These are phyloP conservation scores for Citrullus mucosospermus DNA, from an alignment of 306 rosid species.

Conservation along the genomic window DNA sequence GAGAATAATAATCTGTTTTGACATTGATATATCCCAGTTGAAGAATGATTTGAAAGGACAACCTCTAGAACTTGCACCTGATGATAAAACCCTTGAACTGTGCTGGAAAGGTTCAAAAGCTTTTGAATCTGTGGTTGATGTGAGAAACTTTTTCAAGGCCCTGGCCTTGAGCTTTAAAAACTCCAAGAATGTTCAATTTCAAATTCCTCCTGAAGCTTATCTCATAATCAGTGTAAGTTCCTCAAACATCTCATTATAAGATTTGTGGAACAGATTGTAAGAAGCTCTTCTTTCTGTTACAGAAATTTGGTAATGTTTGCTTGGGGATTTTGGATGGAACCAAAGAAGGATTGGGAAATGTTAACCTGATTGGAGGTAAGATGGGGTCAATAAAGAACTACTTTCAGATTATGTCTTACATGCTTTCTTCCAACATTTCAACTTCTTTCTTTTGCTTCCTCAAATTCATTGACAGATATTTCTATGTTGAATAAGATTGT, in stretches of 20 bases:
- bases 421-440: not conserved
- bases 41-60: constrained; percentile 37
- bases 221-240: constrained; percentile 47
- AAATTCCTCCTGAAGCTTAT: constrained; percentile 44
- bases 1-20: not conserved
- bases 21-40: constrained; percentile 25
- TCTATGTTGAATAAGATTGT: constrained; percentile 48
- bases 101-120: constrained; percentile 75
- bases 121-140: constrained; percentile 38
- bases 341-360: constrained; percentile 28
- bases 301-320: constrained; percentile 54
- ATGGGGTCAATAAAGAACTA: not conserved
- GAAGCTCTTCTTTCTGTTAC: constrained; percentile 8
- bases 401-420: not conserved
- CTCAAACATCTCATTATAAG: not conserved
- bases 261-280: constrained; percentile 9
- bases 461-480: constrained; percentile 24
- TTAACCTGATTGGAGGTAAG: constrained; percentile 58
- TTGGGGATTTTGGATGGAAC: constrained; percentile 57
- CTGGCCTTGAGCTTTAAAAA: constrained; percentile 32
- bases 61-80: constrained; percentile 20
- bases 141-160: constrained; percentile 35
- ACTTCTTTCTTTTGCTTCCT: not conserved
- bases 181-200: constrained; percentile 24
- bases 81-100: constrained; percentile 34